These are phyloP conservation scores for Dipodascus albidus DNA, from an alignment of 805 yeast genomes.

Conservation along the genomic window DNA sequence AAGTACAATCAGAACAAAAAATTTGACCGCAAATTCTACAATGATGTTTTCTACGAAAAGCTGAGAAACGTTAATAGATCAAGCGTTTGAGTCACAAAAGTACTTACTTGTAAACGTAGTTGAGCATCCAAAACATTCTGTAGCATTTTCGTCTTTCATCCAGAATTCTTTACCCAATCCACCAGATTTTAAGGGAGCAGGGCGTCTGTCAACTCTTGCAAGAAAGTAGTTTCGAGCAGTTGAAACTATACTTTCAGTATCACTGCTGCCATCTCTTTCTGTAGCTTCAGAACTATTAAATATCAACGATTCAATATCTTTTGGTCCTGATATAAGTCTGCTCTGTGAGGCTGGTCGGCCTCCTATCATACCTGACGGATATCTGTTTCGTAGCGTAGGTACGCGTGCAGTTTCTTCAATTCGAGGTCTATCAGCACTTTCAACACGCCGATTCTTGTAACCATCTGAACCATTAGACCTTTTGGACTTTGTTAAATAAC, in stretches of 20 bases:
- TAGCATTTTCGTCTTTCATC: constrained; percentile 92
- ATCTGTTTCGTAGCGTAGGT: background rate
- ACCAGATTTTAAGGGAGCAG: constrained; percentile 11
- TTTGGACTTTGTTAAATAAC: background rate
- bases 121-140: constrained; percentile 78
- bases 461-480: background rate
- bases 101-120: constrained; percentile 47
- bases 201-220: constrained; percentile 8
- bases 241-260: constrained; percentile 16
- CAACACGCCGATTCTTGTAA: background rate
- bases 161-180: constrained; percentile 67
- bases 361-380: background rate
- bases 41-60: constrained; percentile 87
- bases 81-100: too few species aligned
- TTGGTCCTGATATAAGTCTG: background rate
- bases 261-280: constrained; percentile 16
- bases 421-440: background rate
- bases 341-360: background rate
- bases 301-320: background rate
- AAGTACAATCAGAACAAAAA: constrained; percentile 76
- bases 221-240: constrained; percentile 9
- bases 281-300: background rate
- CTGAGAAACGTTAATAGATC: too few species aligned
- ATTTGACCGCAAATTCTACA: constrained; percentile 95
- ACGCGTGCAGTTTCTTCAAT: background rate